Percentiles rank a stretch among this genome's conserved stretches.
These are phyloP conservation scores for Lasiodiplodia hormozganensis DNA, from an alignment of 2,329 filamentous ascomycete species.

Conservation along the genomic window DNA sequence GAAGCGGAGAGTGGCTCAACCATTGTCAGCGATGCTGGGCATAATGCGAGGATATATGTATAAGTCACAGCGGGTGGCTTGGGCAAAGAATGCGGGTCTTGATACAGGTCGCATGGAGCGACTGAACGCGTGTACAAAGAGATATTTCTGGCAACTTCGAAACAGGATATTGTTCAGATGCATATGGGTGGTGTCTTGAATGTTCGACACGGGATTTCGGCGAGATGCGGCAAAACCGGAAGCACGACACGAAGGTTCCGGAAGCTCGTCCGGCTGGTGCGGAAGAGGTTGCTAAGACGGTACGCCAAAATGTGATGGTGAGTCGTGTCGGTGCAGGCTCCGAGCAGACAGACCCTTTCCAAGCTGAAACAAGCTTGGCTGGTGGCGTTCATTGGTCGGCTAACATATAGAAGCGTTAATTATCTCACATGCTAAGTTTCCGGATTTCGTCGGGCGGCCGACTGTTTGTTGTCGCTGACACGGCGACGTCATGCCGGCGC, in stretches of 20 bases:
- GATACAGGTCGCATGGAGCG: background rate
- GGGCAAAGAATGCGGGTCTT: background rate
- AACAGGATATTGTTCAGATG: background rate
- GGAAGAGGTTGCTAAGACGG: background rate
- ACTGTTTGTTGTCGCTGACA: background rate
- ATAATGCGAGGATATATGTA: too few relatives aligned
- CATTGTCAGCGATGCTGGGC: background rate
- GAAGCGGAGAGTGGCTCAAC: background rate
- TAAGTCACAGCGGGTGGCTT: background rate
- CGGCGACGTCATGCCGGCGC: background rate
- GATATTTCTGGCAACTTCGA: background rate
- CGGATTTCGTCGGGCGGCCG: conserved; percentile 5
- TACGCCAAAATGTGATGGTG: background rate
- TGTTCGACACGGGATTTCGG: background rate
- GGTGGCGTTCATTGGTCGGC: background rate
- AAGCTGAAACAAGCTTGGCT: background rate
- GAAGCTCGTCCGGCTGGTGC: background rate
- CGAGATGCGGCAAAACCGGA: background rate
- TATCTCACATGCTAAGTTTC: background rate
- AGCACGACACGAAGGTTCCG: background rate
- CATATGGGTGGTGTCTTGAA: background rate
- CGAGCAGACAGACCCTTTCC: background rate
- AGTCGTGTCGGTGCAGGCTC: background rate
- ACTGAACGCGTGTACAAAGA: background rate
- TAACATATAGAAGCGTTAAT: background rate